Evolutionary conservation across 2,329 filamentous ascomycete genomes (phyloP), one percentile per base, ranked within the genome.

Genomic region (Calonectria naviculata): DNA sequence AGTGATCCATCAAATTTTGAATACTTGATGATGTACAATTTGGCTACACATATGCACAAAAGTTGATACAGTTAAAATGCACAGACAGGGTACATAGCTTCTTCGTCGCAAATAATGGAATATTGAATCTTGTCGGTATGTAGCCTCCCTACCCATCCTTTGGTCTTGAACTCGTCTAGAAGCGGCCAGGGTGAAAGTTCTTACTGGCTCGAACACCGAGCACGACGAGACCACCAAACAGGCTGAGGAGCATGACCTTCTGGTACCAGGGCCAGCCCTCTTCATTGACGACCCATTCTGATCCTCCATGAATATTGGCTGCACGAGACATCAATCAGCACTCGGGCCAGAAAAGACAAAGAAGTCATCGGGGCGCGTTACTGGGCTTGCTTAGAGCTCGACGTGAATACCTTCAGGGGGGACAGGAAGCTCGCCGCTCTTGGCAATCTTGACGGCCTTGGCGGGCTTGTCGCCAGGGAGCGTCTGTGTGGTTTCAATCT

Each of bases 391-490:
- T 90, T 93, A 97, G 85, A 97, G 93, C 87, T 97, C 94, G 86
- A 92, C 90, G 87, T 95, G 93, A 88, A 95, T 96, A 97, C 94
- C 94, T 97, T 97, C 94, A 88, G 91, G 88, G 83, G 94, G 93
- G 76, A 95, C 92, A 83, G 92, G 89, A 79, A 97, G 87, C 89
- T 96, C 94, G 84, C 94, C 94, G 85, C 93, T 94, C 90, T 95
- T 94, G 83, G 84, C 89, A 81, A 97, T 95, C 88, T 92, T 95
- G 85, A 97, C 88, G 24, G 87, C 81, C 85, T 92, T 85, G 73
- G 83, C 81, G 31, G 94, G 94, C 85, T 91, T 93, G 86, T 95
- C 93, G 77, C 90, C 89, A 52, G 87, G 78, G 74, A 82, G 84
- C 82, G 93, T 96, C 80, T 89, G 84, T 76, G 88, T 87, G 78